These are phyloP conservation scores for Cucurbita argyrosperma DNA, from an alignment of 306 rosid species.

Conservation along the genomic window DNA sequence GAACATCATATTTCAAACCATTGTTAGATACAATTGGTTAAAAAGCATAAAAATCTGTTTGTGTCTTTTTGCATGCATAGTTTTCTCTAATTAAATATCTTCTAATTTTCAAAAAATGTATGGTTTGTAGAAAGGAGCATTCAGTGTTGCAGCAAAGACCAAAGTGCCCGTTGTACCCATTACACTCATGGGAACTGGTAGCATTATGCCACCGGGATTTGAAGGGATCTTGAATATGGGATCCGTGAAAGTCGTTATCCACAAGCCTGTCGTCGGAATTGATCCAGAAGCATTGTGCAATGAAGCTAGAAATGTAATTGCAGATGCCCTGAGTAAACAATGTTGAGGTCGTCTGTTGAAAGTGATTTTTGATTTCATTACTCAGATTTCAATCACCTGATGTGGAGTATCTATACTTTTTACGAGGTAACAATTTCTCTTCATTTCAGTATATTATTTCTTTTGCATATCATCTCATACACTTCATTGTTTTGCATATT, in stretches of 20 bases:
- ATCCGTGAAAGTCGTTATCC: slow-evolving; percentile 62
- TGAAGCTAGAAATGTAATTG: slow-evolving; percentile 58
- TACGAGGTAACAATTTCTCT: not conserved
- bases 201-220: slow-evolving; percentile 81
- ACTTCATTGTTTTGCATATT: not conserved
- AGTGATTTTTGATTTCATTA: slow-evolving; percentile 11
- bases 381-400: not conserved
- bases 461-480: not conserved
- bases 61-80: not conserved
- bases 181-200: slow-evolving; percentile 78
- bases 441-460: not conserved
- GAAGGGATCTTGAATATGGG: slow-evolving; percentile 63
- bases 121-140: slow-evolving; percentile 72
- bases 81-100: not conserved
- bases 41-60: not conserved
- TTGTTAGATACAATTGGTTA: not conserved
- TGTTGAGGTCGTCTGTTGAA: slow-evolving; percentile 13
- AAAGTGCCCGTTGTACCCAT: slow-evolving; percentile 78
- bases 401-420: not conserved
- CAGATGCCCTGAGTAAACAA: slow-evolving; percentile 28
- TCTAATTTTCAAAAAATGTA: not conserved
- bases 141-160: slow-evolving; percentile 73
- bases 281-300: slow-evolving; percentile 42
- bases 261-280: slow-evolving; percentile 50
- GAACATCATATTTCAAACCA: not conserved